Base-by-base conservation (phyloP, 2,329 filamentous ascomycete genomes). In the Rhynchosporium secalis region DNA sequence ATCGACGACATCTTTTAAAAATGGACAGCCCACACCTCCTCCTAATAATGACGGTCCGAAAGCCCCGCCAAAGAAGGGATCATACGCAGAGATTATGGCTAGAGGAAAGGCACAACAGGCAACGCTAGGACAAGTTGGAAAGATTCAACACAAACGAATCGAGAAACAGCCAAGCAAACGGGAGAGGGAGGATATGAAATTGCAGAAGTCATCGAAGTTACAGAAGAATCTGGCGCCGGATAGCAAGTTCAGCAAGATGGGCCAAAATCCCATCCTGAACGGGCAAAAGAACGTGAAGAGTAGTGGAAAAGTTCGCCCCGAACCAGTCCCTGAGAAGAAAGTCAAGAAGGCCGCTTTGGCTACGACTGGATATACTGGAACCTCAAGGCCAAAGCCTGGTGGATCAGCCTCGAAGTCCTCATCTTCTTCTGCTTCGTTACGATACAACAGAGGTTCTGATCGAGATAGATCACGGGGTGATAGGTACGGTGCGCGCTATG, bases 91-190 rank as follows among this genome's bases (percentile, higher is more conserved):
- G 70, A 88, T 92, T 63, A 81, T 93, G 76, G 87, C 87, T 60
- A 83, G 88, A 68, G 90, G 86, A 38, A 86, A 89, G 71, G 84
- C 85, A 64, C 87, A 85, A 12, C 85, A 90, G 70, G 79, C 78
- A 45, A 79, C 77, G 46, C 83, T 85, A 78, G 82, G 79, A n/a
- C 82, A 83, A 68, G 80, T 88, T 29, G 88, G 88, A 60, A 86
- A 85, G 69, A 90, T 92, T 68, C 89, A 91, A 72, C 88, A 92
- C 75, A 91, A 91, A 73, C 81, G 87, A 26, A 83, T 86, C 1
- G 88, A 90, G 68, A 88, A 86, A 70, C 75, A 81, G n/a, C 76
- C 81, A 6, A 79, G 77, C 64, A 88, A 86, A 64, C 80, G 83
- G 33, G 77, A 79, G 63, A 75, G 70, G 15, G 70, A 72, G 58